Base-by-base conservation (phyloP, 768 basidiomycete species). In the Termitomyces bulborhizus region DNA sequence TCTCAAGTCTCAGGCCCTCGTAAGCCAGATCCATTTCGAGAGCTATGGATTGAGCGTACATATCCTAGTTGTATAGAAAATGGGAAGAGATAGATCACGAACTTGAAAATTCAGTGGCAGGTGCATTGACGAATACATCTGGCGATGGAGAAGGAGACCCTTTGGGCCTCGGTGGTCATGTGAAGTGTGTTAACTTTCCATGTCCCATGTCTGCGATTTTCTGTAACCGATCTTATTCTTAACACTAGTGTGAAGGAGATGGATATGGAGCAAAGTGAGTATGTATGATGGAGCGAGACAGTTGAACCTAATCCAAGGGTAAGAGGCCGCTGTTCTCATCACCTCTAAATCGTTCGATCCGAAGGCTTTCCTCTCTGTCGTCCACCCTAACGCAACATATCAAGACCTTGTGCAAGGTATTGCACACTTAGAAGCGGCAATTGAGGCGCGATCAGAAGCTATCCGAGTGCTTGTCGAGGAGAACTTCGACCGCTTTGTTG, bases 401-500 rank as follows among this genome's bases (percentile, higher is more conserved):
- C 88, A 93, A 70, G 94, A 97, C 66, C 79, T 99, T 16, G 83
- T 86, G 1, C 71, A 78, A 12, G 96, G 95, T 3, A 87, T 93
- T 27, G 67, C 79, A 0, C 82, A 86, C 57, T 76, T 98, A 6
- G 82, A 83, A 59, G 72, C 82, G 7, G 88, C 91, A 12, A 86
- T 98, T 55, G 95, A 98, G 64, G 81, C 88, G 1, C 84, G 95
- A 43, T 95, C 93, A 1, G 91, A 95, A 61, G 97, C 95, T n/a
- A 86, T 98, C 54, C 79, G 94, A 40, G 83, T 95, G 21, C 78
- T 99, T 32, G 97, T 99, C 9, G 95, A 98, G 68, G 93, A 98
- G 63, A 97, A 98, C 69, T 98, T 98, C 69, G 95, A 98, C 71
- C 80, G 93, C 12, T 99, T 98, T 64, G 96, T 98, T 16, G 90